Base-by-base conservation (phyloP, 2,329 filamentous ascomycete species). In the Aureobasidium lini region DNA sequence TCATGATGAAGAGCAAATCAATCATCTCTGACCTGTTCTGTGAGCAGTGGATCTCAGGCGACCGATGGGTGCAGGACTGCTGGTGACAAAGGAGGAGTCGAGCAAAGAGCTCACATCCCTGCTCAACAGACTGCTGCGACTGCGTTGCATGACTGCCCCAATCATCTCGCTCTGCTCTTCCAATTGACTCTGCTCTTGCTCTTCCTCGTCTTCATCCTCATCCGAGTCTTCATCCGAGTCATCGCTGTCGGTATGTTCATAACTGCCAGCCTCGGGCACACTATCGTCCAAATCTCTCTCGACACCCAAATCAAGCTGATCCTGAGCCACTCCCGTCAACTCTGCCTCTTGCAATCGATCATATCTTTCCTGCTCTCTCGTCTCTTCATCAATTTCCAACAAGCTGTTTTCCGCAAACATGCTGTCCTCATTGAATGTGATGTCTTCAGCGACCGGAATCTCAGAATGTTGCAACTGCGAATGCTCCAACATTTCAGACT, bases 211-310 rank as follows among this genome's bases (percentile, higher is more conserved):
- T 37, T 39, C 52, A 4, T 40, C 34, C n/a, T 58, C 28, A 59
- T 59, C 59, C 36, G 59, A 15, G 42, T 60, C 44, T 23, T 1
- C 65, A 62, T 47, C 68, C 62, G 46, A 64, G 64, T 78, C 76
- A 56, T 79, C 78, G 11, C 79, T 80, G 63, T 81, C 79, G 3
- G 79, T 81, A 63, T 81, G 79, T 65, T 81, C 75, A 63, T 81
- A 81, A 63, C 74, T 77, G 23, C 79, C 79, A 4, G 77, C 78
- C 63, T 81, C 79, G 0, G 78, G 79, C 23, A 81, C 72, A 61
- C 77, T 77, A 57, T 80, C 78, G 64, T 81, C 78, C 40, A 76
- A 62, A 65, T 76, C 69, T 13, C 66, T 62, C 48, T 69, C 69
- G 34, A 73, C 67, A 28, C 68, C 72, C 7, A 79, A 64, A 56